phyloP scores from a whole-genome alignment of 371 early-diverging fungal species.

The Lichtheimia hyalospora region DNA sequence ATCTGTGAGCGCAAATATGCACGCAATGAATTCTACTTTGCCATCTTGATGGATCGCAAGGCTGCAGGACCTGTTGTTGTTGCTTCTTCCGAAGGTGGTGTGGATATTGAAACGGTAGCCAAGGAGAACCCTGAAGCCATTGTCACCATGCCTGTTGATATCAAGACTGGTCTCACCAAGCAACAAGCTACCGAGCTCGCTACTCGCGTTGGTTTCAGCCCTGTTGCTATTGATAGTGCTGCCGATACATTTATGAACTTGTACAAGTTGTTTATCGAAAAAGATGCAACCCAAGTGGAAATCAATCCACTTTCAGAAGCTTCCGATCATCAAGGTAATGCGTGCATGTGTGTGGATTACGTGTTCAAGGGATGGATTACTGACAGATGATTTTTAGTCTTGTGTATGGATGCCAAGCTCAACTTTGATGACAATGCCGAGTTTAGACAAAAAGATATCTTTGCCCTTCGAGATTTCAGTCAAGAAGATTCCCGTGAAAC shows the following conservation, averaged over 20 bases:
- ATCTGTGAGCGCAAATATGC: constrained; percentile 95
- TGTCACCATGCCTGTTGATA: constrained; percentile 79
- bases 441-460: constrained; percentile 94
- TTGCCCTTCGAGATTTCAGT: constrained; percentile 84
- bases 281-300: constrained; percentile 97
- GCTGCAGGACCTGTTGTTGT: constrained; percentile 94
- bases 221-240: constrained; percentile 79
- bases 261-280: constrained; percentile 94
- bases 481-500: constrained; percentile 99
- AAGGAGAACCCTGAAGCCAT: constrained; percentile 94
- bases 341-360: background rate
- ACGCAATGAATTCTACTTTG: constrained; percentile 97
- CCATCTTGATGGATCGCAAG: constrained; percentile 95
- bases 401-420: constrained; percentile 69
- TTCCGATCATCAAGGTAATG: constrained; percentile 77
- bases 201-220: constrained; percentile 86
- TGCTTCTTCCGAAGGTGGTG: constrained; percentile 95
- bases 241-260: constrained; percentile 90
- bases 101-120: constrained; percentile 97
- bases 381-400: constrained; percentile 21
- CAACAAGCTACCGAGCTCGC: constrained; percentile 72
- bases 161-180: constrained; percentile 63
- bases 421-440: constrained; percentile 99
- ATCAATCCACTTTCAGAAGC: constrained; percentile 98
- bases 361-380: background rate